Evolutionary conservation across 148 eudicot genomes (phyloP).

Genomic region (Camellia granthamiana): DNA sequence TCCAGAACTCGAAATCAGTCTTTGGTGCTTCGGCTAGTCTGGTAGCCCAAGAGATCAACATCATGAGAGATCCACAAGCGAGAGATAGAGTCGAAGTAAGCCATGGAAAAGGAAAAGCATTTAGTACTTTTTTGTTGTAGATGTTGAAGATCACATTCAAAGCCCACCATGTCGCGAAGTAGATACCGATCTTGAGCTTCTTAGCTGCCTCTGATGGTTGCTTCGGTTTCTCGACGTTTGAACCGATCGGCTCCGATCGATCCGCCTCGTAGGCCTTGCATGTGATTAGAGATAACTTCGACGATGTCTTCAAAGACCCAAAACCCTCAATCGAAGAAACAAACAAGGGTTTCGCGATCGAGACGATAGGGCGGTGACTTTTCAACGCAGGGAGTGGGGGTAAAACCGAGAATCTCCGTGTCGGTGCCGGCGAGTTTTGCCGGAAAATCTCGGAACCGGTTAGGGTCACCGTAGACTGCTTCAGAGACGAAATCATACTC

Average conservation of each 20-base stretch:
- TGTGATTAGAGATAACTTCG: conserved; percentile 30
- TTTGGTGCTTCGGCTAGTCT: conserved; percentile 66
- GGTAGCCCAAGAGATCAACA: conserved; percentile 82
- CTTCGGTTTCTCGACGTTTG: conserved; percentile 4
- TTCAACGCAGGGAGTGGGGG: conserved; percentile 19
- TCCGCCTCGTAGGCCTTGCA: conserved; percentile 88
- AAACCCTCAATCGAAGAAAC: conserved; percentile 38
- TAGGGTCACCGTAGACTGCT: conserved; percentile 46
- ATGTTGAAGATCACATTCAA: conserved; percentile 90
- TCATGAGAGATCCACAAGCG: conserved; percentile 85
- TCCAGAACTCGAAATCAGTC: conserved; percentile 89
- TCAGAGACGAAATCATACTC: conserved; percentile 62
- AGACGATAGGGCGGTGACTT: conserved; percentile 26
- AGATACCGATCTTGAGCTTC: conserved; percentile 71
- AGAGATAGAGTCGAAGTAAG: conserved; percentile 86
- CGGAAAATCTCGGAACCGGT: conserved; percentile 42
- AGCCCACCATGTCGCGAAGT: conserved; percentile 95
- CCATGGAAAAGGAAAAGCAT: conserved; percentile 92
- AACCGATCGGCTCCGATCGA: conserved; percentile 42
- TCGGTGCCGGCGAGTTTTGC: conserved; percentile 32
- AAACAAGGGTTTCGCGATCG: conserved; percentile 47
- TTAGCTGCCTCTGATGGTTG: conserved; percentile 53
- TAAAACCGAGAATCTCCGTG: conserved; percentile 28
- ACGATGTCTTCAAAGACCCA: conserved; percentile 21
- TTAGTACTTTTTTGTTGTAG: conserved; percentile 89